phyloP scores from a whole-genome alignment of 371 early-diverging fungal species.

The Caulochytrium protostelioides region DNA sequence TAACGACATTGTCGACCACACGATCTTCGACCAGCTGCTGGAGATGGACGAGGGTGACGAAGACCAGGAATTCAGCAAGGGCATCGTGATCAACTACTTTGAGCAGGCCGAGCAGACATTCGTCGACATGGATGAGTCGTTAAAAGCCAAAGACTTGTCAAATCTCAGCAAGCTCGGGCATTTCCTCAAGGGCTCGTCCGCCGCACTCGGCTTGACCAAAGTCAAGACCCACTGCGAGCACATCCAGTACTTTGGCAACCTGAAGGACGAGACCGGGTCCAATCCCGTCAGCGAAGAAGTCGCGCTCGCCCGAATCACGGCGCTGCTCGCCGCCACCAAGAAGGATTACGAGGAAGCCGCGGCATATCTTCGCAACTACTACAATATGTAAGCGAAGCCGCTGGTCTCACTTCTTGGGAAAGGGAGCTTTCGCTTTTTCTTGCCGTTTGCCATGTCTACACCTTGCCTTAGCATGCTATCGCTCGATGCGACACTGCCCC shows the following conservation, averaged over 20 bases:
- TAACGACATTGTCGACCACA: slow-evolving; percentile 43
- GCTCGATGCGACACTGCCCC: too few species aligned
- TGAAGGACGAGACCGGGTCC: slow-evolving; percentile 39
- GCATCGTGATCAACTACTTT: slow-evolving; percentile 47
- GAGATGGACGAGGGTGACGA: slow-evolving; percentile 60
- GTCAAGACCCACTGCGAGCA: slow-evolving; percentile 63
- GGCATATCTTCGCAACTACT: slow-evolving; percentile 47
- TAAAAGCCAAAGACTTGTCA: slow-evolving; percentile 42
- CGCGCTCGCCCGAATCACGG: slow-evolving; percentile 37
- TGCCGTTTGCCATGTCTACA: too few species aligned
- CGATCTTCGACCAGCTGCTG: slow-evolving; percentile 49
- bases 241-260: slow-evolving; percentile 61
- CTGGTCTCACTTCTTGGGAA: too few species aligned
- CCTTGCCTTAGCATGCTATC: too few species aligned
- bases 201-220: slow-evolving; percentile 61
- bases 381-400: too few species aligned
- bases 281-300: slow-evolving; percentile 28
- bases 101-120: slow-evolving; percentile 51
- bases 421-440: too few species aligned
- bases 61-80: slow-evolving; percentile 45
- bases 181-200: slow-evolving; percentile 76
- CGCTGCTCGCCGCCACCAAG: slow-evolving; percentile 35
- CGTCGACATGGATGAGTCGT: slow-evolving; percentile 33
- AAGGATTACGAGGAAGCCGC: slow-evolving; percentile 54
- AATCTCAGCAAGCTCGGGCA: slow-evolving; percentile 62